Conservation (phyloP, 1,139 yeast species). For the Suhomyces maxii region DNA sequence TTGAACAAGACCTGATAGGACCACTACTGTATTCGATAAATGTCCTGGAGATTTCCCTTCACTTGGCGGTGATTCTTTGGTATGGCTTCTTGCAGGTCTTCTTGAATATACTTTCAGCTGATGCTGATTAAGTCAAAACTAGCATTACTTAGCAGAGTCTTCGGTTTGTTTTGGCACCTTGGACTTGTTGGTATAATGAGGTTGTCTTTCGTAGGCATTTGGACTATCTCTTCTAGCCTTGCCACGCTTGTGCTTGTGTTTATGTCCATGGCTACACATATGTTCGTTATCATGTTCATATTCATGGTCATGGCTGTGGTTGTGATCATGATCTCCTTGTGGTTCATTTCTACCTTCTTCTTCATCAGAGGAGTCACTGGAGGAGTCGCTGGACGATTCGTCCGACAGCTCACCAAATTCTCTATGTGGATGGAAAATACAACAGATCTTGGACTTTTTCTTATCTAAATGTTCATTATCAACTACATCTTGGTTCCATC, state of each 20-base stretch:
- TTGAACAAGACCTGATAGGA: too few relatives aligned
- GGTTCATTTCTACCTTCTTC: slow-evolving; percentile 6
- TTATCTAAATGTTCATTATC: slow-evolving; percentile 87
- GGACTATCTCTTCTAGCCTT: slow-evolving; percentile 35
- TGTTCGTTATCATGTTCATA: slow-evolving; percentile 6
- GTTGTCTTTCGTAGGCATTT: slow-evolving; percentile 77
- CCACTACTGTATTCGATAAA: too few relatives aligned
- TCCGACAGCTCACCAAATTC: slow-evolving; percentile 52
- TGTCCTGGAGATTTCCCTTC: too few relatives aligned
- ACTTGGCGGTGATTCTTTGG: too few relatives aligned
- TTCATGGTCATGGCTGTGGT: slow-evolving; percentile 6
- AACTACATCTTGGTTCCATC: slow-evolving; percentile 82
- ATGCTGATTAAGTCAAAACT: too few relatives aligned
- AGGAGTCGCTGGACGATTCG: slow-evolving; percentile 28
- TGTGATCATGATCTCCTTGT: slow-evolving; percentile 8
- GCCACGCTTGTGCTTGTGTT: slow-evolving; percentile 9
- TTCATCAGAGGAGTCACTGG: slow-evolving; percentile 30
- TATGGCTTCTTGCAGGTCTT: too few relatives aligned
- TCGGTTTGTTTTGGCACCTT: slow-evolving; percentile 6
- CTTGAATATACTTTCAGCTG: too few relatives aligned
- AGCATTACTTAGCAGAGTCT: too few relatives aligned
- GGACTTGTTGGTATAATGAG: slow-evolving; percentile 49
- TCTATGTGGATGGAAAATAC: slow-evolving; percentile 85
- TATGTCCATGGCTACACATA: slow-evolving; percentile 10
- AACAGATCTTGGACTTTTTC: slow-evolving; percentile 92